Evolutionary conservation across 2,329 filamentous ascomycete species (phyloP), one percentile per base, ranked within the genome.

Genomic region (Aspergillus glaucus): DNA sequence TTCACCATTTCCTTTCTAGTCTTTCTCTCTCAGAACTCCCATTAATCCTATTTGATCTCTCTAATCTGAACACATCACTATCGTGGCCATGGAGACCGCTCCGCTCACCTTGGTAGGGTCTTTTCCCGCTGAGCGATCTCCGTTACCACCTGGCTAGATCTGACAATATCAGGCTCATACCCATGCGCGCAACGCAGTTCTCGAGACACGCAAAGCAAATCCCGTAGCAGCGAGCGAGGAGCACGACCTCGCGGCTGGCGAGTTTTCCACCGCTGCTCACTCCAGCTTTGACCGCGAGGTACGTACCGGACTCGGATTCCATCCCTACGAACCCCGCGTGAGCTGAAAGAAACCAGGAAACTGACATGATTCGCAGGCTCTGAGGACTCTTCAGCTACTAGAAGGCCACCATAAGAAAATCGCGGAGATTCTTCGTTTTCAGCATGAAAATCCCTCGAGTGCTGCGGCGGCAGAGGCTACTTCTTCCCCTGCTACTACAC

Each of bases 371-470:
- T 37, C 80, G 76, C 78, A 95, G 76, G 92, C 91, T 12, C 72
- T 95, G 44, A 83, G 93, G 46, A 93, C 91, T 8, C 76, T 98
- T 51, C 82, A 80, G 56, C 79, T 97, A 2, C 83, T 98, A 50
- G 89, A 96, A 68, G 79, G 87, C 54, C 89, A 98, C 66, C 93
- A 98, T 66, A 81, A 84, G 56, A 84, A 83, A 53, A 83, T 97
- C 10, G 89, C 91, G 14, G 82, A 86, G 55, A 81, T 96, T 39
- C 80, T 97, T 55, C 86, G 86, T 62, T 80, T 86, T 40, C 85
- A 87, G 34, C 72, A 76, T 65, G 78, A 79, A 46, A 73, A 77
- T 49, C 75, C 79, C 36, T 62, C 62, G 50, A 52, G 50, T 17
- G 50, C 54, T 14, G 46, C 48, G 26, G 15, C 53, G 21, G 48